Evolutionary conservation across 2,329 filamentous ascomycete genomes (phyloP).

Genomic region (Sphaerulina musiva): DNA sequence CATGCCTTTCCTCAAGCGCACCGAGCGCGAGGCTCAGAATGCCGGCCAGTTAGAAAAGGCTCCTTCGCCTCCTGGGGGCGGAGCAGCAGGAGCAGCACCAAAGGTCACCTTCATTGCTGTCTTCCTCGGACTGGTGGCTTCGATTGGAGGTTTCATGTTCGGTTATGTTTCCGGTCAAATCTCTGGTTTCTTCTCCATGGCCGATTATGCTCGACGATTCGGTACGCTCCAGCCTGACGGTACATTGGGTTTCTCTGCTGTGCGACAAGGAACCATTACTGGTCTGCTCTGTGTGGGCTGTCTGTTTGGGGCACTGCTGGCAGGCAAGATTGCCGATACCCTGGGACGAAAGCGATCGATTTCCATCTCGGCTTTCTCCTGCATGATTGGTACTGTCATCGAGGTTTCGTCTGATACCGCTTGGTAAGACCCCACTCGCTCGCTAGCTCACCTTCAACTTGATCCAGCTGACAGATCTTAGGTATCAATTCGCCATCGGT

Average conservation of each 20-base stretch:
- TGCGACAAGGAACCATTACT: conserved; percentile 38
- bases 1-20: conserved; percentile 33
- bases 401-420: conserved; percentile 38
- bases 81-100: conserved; percentile 4
- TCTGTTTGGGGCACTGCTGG: conserved; percentile 38
- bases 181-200: conserved; percentile 41
- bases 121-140: conserved; percentile 52
- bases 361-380: conserved; percentile 43
- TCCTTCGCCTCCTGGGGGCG: conserved; percentile 17
- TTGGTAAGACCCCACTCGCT: conserved; percentile 26
- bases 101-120: conserved; percentile 35
- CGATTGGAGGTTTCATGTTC: conserved; percentile 49
- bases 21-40: conserved; percentile 29
- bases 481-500: conserved; percentile 43
- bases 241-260: conserved; percentile 30
- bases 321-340: conserved; percentile 49
- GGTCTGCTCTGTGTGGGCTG: conserved; percentile 42
- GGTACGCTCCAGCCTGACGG: conserved; percentile 42
- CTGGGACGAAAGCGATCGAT: conserved; percentile 44
- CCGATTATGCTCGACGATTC: conserved; percentile 53
- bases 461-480: background rate
- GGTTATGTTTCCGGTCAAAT: conserved; percentile 53
- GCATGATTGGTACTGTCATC: conserved; percentile 40
- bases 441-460: background rate
- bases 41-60: conserved; percentile 31